Base-by-base conservation (phyloP, 768 basidiomycete species). In the Coprinopsis cinerea region DNA sequence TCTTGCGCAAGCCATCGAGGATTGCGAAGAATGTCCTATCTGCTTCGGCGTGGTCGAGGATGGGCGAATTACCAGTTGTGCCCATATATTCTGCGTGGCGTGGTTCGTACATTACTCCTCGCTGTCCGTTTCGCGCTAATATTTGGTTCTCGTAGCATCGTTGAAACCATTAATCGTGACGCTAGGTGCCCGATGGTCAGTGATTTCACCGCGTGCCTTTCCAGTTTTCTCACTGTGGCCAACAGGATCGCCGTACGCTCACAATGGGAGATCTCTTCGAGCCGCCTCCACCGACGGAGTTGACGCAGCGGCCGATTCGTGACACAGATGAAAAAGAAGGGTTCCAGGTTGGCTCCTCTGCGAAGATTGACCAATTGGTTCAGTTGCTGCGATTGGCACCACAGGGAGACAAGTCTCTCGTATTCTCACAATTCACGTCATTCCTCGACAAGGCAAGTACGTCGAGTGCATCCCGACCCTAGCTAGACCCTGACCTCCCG, bases 341-440 rank as follows among this genome's bases (percentile, higher is more conserved):
- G 6, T 61, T 76, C 5, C 72, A 73, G 17, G 57, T 63, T 2
- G 80, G 79, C 2, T 79, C 88, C 4, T 92, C 92, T 18, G 88
- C 88, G 10, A 94, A 94, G 66, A 86, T 92, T 45, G 85, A 88
- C 45, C 89, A 92, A 57, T 69, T 94, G 14, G 62, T 91, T 18
- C 77, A 86, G 46, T 74, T 92, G 36, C 72, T 94, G 36, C 71
- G 76, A 53, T 64, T 92, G 11, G 86, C 81, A 4, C 86, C 87
- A 0, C 52, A 57, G 2, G 76, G 72, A 1, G 86, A 91, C 53
- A 94, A 94, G 64, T 85, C 85, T 2, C 69, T 94, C 2, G 89
- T 94, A 1, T 94, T 94, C 61, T 91, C 88, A 2, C 92, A 94
- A 57, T 94, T 92, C 59, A 94, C 90, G 2, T 77, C 81, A 2